Evolutionary conservation across 345 rosid species (phyloP), one percentile per base, ranked within the genome.

Genomic region (Arabis hirsuta): DNA sequence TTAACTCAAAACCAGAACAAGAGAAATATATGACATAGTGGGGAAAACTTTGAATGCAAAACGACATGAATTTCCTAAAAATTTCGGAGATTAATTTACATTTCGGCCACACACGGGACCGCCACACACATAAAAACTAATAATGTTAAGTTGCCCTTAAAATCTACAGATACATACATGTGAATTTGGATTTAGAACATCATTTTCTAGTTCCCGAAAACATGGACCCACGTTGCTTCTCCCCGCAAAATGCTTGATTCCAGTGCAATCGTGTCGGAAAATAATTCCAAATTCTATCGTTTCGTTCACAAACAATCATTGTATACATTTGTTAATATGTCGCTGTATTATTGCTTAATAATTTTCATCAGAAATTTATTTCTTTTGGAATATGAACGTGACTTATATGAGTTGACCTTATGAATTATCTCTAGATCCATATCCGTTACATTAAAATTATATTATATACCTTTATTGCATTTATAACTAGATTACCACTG

Each of bases 171-270:
- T 59, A 22, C 45, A 42, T 59, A 41, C 45, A 42, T 24, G 32
- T 29, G 41, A 26, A 62, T 44, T 44, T 63, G 32, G 68, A 63
- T 47, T 12, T 6, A 3, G 16, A 46, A 7, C 2, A 46, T 11
- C 47, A 65, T 24, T 38, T 65, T 36, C 34, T 34, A 36, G 26
- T 58, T 50, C 46, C 29, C 24, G 5, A 38, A 20, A 38, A 26
- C 27, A 54, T 24, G 52, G 72, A 67, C 72, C 52, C 48, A 38
- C 9, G 20, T 67, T 67, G 53, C 72, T 54, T 67, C 62, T 54
- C 60, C 26, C 39, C 60, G 39, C 50, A 41, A 66, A 52, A 65
- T 51, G 48, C 70, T 51, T 22, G 34, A 6, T 50, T 59, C 32
- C 36, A 44, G 5, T 26, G n/a, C 52, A 43, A n/a, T 50, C 51